Evolutionary conservation across 805 yeast genomes (phyloP), one percentile per base, ranked within the genome.

Genomic region (Zygotorulaspora florentina): DNA sequence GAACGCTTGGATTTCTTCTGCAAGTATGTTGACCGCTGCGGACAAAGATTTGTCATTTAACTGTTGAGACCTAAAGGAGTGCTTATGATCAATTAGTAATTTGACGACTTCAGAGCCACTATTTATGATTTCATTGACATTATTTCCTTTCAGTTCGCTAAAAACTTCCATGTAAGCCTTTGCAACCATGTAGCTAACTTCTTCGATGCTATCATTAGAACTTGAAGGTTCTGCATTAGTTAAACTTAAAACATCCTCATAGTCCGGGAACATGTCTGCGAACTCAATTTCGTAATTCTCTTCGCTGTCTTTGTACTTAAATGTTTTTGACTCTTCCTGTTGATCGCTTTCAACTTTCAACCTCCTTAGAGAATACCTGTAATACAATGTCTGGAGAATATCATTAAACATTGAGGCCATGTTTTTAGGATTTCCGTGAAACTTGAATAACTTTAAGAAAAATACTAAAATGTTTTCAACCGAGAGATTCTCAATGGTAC

Each of bases 251-350:
- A 58, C 61, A 8, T 84, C 86, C 40, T 86, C 95, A 52, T 79
- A 87, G 60, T 88, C 96, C 0, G 97, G 97, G 74, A 91, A 91
- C 67, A 90, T 62, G n/a, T 59, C 59, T 55, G 69, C 76, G 68
- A 90, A 88, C 44, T 90, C 97, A n/a, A 75, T 80, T 52, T 88
- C 96, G 2, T 77, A 76, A 46, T 85, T 88, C 13, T 73, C 75
- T 2, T 78, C 77, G 2, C 79, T 77, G 50, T 83, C 88, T 23
- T 74, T 66, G 56, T 76, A 84, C 58, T 76, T 84, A 67, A 78
- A 90, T 31, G 87, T 69, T 13, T 83, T 80, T 1, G 79, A 77
- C 35, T 79, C 76, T 42, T 76, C 76, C 2, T 79, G 76, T 13
- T 73, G 80, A 34, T 76, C 77, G 54, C 86, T 83, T 52, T 85